Base-by-base conservation (phyloP, 2,329 filamentous ascomycete species). In the Aspergillus jensenii region DNA sequence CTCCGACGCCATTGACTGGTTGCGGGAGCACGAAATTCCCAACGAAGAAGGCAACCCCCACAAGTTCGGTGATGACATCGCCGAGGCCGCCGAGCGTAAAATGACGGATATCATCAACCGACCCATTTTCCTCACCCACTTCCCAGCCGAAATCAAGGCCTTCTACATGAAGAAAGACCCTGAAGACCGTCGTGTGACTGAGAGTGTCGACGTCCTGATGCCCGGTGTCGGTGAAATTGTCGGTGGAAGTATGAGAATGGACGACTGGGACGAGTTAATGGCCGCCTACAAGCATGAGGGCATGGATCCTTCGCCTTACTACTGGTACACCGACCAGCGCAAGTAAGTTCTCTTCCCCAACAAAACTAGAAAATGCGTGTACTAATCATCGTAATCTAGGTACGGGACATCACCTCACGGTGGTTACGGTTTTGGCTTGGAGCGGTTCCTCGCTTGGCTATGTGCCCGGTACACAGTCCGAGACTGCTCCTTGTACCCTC, bases 311-410 rank as follows among this genome's bases (percentile, higher is more conserved):
- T 85, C 84, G 67, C 87, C 89, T 46, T 98, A 98, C 80, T 98
- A 96, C 83, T 99, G 95, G 95, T 99, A 98, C 81, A 96, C 92
- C 33, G 95, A 97, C 79, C 92, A 96, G 84, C 84, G 93, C 73
- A 96, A 95, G 90, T 93, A 78, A 82, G 88, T 48, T 56, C 6
- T 19, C 25, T 11, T 17, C 45, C 15, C 37, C 12, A 19, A 31
- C 23, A 35, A 11, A 40, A 21, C 0, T 4, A n/a, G 21, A 21
- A 35, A 35, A 37, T 39, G 35, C 33, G 7, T 27, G 7, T 31
- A 25, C 27, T 58, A 40, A 58, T 35, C 5, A 25, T n/a, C 25
- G 25, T 17, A 33, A 62, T 43, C 43, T 62, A 91, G 89, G 77
- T 96, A 98, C 72, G 95, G 95, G 56, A 92, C 90, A 55, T 92